phyloP scores from a whole-genome alignment of 2,329 filamentous ascomycete genomes.

The Phialocephala subalpina region DNA sequence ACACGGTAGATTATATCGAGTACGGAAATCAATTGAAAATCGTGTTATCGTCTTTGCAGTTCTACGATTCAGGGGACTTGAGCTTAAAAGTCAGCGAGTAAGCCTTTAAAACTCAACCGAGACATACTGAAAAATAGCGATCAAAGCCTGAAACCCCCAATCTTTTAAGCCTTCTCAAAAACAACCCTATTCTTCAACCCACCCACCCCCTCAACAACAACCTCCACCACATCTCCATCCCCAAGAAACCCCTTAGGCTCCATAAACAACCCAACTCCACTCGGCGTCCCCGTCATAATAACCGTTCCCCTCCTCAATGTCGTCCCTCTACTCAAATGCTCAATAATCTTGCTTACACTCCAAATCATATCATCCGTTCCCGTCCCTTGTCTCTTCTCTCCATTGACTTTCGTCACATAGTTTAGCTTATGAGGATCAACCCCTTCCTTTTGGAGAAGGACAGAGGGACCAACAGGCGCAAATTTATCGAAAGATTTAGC shows the following conservation, averaged over 20 bases:
- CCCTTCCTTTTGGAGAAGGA: conserved; percentile 42
- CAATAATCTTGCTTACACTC: conserved; percentile 50
- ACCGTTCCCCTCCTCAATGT: conserved; percentile 55
- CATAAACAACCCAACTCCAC: conserved; percentile 48
- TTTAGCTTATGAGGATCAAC: conserved; percentile 29
- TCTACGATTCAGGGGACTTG: no score
- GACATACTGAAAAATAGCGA: no score
- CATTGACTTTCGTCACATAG: conserved; percentile 52
- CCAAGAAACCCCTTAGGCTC: conserved; percentile 44
- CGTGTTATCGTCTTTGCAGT: no score
- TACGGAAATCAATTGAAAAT: no score
- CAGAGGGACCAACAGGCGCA: conserved; percentile 51
- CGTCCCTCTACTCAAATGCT: conserved; percentile 50
- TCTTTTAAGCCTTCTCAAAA: conserved; percentile 20
- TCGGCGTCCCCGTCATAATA: conserved; percentile 59
- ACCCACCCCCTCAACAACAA: conserved; percentile 43
- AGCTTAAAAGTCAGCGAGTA: not conserved
- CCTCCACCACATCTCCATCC: conserved; percentile 46
- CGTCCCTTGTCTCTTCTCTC: conserved; percentile 51
- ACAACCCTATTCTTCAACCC: conserved; percentile 40
- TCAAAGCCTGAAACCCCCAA: not conserved
- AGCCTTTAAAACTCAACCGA: not conserved
- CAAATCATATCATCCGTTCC: conserved; percentile 57
- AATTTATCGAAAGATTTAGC: conserved; percentile 55
- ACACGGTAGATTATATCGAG: no score